These are phyloP conservation scores for Mycena venus DNA, from an alignment of 768 basidiomycete species.

Conservation along the genomic window DNA sequence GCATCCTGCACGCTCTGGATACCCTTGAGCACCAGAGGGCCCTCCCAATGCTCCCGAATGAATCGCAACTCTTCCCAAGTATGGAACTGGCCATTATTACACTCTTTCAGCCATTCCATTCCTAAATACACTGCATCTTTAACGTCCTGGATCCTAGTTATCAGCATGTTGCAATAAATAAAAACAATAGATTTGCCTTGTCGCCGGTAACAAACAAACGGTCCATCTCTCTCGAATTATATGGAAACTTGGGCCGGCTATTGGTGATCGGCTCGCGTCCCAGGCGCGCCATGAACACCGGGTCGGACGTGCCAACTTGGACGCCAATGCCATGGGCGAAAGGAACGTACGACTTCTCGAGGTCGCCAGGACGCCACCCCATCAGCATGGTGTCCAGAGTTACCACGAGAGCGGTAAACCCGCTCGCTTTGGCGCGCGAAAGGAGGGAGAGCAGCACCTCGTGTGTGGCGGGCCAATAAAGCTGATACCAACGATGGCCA, in stretches of 20 bases:
- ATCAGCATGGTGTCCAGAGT: conserved; percentile 82
- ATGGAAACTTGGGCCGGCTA: conserved; percentile 66
- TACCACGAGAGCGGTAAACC: conserved; percentile 81
- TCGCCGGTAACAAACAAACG: conserved; percentile 62
- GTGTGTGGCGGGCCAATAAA: conserved; percentile 80
- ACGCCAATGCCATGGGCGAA: conserved; percentile 76
- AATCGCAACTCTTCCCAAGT: conserved; percentile 82
- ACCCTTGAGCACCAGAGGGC: conserved; percentile 83
- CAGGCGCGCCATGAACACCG: conserved; percentile 78
- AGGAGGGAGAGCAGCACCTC: conserved; percentile 77
- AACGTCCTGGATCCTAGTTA: too few relatives aligned
- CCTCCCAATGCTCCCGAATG: conserved; percentile 81
- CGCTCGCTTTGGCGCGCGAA: conserved; percentile 72
- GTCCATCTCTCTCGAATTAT: conserved; percentile 64
- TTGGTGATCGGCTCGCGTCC: conserved; percentile 60
- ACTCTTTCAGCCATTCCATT: conserved; percentile 71
- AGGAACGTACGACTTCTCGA: conserved; percentile 74
- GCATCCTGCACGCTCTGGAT: conserved; percentile 81
- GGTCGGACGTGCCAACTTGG: conserved; percentile 80
- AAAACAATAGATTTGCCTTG: too few relatives aligned
- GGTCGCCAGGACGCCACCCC: conserved; percentile 85
- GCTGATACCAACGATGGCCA: conserved; percentile 83
- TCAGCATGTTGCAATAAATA: too few relatives aligned
- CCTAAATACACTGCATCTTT: conserved; percentile 62
- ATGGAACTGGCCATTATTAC: conserved; percentile 71